Evolutionary conservation across 257 asterid species (phyloP), one percentile per base, ranked within the genome.

Genomic region (Nicotiana attenuata): DNA sequence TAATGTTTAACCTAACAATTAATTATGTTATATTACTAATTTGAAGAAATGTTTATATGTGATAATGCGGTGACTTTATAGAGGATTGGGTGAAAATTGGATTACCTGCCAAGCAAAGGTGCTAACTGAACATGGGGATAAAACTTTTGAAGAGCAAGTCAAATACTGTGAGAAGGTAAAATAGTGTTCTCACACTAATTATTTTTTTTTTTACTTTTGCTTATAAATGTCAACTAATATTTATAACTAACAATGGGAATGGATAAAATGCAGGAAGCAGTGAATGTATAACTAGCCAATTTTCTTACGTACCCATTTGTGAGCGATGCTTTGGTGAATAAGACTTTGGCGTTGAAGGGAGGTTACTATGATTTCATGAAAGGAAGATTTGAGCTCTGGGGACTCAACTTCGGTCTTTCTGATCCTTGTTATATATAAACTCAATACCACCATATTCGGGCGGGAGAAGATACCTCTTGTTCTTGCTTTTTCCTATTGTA

Each of bases 221-320:
- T n/a, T n/a, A n/a, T n/a, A n/a, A n/a, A n/a, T n/a, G n/a, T n/a
- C n/a, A n/a, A n/a, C n/a, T n/a, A n/a, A n/a, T n/a, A n/a, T n/a
- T n/a, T n/a, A n/a, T n/a, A n/a, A n/a, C n/a, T n/a, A n/a, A n/a
- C n/a, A 67, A 69, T n/a, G 57, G 10, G 11, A n/a, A 69, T 68
- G 29, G n/a, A 69, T 68, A 20, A 69, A 80, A 5, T 85, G 87
- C 93, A 93, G 99, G 99, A 91, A 76, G 94, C 98, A 1, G 99
- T 93, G 93, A 93, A 95, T 79, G 96, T 94, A 11, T 93, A 98
- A 7, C 91, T 95, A 10, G 97, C 97, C 52, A 93, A 93, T 91
- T 82, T 95, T 83, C 89, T 93, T 13, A 83, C 97, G 2, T 93
- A 95, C 28, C 28, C 28, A 26, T 26, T 26, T 26, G 28, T 26